Base-by-base conservation (phyloP, 345 rosid species). In the Hibiscus trionum region DNA sequence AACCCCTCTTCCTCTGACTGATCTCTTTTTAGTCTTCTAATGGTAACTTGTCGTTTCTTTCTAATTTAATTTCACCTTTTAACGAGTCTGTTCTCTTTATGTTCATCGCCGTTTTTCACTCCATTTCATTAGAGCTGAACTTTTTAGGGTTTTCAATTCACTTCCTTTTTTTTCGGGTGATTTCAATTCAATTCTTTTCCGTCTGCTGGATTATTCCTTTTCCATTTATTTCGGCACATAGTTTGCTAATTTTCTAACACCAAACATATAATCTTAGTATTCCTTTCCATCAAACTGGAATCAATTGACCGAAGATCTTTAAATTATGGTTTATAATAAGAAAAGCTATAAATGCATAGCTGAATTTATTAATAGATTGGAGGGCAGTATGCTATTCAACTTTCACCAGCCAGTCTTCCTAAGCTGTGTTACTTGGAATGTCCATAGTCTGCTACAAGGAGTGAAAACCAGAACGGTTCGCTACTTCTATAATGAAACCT, bases 1-100 rank as follows among this genome's bases (percentile, higher is more conserved):
- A 79, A 84, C 73, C 73, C 4, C 24, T 27, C 88, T 78, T 71
- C 91, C 16, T 77, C 90, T 2, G 37, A 33, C 8, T 55, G 73
- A 70, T 70, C 63, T 17, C 47, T 33, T 39, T 21, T 14, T 11
- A 4, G 1, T 53, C n/a, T 1, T 16, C 19, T 12, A 9, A 29
- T 0, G 49, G 31, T 70, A 37, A 39, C 61, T 21, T n/a, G 0
- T 6, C 7, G 16, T 56, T 21, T 5, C 39, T 42, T 42, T 42
- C 55, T 14, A 4, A 49, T 9, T 11, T 61, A 15, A 60, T 72
- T 46, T 49, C 47, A 21, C 10, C n/a, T 11, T 69, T 69, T 3
- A 16, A 27, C 17, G 10, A 3, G 29, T 16, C 2, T 15, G 7
- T 52, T 46, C 14, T 19, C 46, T 33, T 33, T n/a, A 37, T 37